Percentiles rank a stretch among this genome's conserved stretches.
Conservation (phyloP, 805 yeast species). For the Ogataea angusta region DNA sequence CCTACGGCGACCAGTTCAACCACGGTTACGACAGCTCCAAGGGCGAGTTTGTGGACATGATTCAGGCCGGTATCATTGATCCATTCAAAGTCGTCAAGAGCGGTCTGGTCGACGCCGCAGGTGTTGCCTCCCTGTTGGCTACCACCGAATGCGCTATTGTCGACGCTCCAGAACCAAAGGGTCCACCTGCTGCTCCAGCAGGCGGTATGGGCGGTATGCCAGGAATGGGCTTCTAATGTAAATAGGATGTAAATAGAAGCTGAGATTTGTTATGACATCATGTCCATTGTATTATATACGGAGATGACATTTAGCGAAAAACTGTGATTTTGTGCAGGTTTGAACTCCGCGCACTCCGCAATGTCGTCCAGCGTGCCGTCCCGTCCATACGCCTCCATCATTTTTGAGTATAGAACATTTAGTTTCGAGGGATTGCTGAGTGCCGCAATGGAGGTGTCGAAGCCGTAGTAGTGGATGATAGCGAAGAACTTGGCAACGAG, state of each 20-base stretch:
- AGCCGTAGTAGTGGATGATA: too few relatives aligned
- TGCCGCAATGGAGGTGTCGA: too few relatives aligned
- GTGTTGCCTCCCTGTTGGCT: constrained; percentile 95
- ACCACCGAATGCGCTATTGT: constrained; percentile 98
- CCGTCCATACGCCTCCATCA: too few relatives aligned
- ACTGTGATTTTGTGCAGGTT: neutral
- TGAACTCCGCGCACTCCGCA: neutral
- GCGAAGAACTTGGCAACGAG: too few relatives aligned
- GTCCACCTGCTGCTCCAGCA: constrained; percentile 50
- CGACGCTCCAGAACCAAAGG: constrained; percentile 84
- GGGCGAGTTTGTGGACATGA: constrained; percentile 94
- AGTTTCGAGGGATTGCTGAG: too few relatives aligned
- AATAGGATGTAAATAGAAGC: constrained; percentile 11
- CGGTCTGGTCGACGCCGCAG: constrained; percentile 93
- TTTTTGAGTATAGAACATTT: too few relatives aligned
- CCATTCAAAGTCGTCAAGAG: constrained; percentile 97
- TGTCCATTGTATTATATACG: neutral
- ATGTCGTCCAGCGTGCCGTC: too few relatives aligned
- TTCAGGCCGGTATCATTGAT: constrained; percentile 95
- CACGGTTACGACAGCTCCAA: constrained; percentile 89
- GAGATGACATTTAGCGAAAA: too few relatives aligned
- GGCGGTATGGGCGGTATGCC: constrained; percentile 52
- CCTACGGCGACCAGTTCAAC: constrained; percentile 69
- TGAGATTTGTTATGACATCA: neutral
- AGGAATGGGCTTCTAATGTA: constrained; percentile 31